These are phyloP conservation scores for Aspergillus neoniger DNA, from an alignment of 2,329 filamentous ascomycete genomes.

Conservation along the genomic window DNA sequence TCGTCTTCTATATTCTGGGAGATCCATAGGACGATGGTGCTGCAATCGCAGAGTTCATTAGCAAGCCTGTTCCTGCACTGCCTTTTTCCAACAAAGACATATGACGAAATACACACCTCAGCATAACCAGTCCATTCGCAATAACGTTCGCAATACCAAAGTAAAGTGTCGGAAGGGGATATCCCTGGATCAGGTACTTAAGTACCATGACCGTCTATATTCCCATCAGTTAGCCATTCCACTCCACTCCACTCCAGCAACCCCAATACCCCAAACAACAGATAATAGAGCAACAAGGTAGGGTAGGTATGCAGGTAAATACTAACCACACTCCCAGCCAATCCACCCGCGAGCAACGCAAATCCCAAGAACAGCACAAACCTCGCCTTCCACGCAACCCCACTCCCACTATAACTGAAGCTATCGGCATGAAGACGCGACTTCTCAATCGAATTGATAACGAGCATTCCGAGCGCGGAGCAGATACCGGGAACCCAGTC, in stretches of 20 bases:
- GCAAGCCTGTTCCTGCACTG: not conserved
- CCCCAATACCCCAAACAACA: not conserved
- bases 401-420: conserved; percentile 65
- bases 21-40: conserved; percentile 67
- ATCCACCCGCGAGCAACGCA: conserved; percentile 66
- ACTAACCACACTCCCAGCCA: conserved; percentile 65
- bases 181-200: conserved; percentile 65
- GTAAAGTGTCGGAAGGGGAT: conserved; percentile 64
- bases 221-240: conserved; percentile 11
- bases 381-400: conserved; percentile 70
- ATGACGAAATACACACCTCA: conserved; percentile 56
- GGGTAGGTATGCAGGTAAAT: conserved; percentile 5
- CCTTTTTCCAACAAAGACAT: not conserved
- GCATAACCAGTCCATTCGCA: conserved; percentile 66
- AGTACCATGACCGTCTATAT: conserved; percentile 63
- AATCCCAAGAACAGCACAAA: conserved; percentile 70
- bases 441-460: conserved; percentile 73
- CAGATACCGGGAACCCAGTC: conserved; percentile 74
- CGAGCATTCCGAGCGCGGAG: conserved; percentile 68
- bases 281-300: not conserved
- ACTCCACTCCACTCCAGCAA: not conserved
- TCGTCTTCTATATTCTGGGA: conserved; percentile 74
- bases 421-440: conserved; percentile 63
- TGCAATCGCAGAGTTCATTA: conserved; percentile 37
- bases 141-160: conserved; percentile 68